Base-by-base conservation (phyloP, 164 flowering plant genomes). In the Liquidambar formosana region DNA sequence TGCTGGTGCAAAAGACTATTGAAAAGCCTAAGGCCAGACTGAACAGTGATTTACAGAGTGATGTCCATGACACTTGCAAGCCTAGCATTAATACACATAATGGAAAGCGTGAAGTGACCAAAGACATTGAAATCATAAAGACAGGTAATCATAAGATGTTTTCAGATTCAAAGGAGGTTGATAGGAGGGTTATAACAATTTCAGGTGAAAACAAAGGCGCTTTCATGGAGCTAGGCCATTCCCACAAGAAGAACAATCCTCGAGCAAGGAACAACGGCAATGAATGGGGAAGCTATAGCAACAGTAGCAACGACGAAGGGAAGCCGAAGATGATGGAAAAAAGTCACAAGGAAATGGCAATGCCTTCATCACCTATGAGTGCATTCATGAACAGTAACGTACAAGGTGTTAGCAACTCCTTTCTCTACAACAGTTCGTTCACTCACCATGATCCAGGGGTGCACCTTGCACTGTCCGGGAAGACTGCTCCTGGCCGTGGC, bases 131-230 rank as follows among this genome's bases (percentile, higher is more conserved):
- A 22, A 67, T 18, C 19, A 76, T 77, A 15, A 65, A 66, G 41
- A 68, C 69, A 38, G 72, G 22, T 15, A 12, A n/a, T 23, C 54
- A 28, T 60, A 81, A 78, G 68, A 78, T 77, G 65, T 3, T 44
- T 1, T 54, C 73, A 0, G 82, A 78, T 45, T 68, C 81, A 11
- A 85, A 79, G 26, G 76, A 80, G 0, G 4, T 14, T 1, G 83
- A 82, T 1, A 69, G 72, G 79, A 81, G 84, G 67, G 72, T 89
- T 13, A 79, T 91, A 51, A 88, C 91, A 15, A 70, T 91, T 13
- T 86, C 92, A 0, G 97, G 98, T 18, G 94, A 93, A 41, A 91
- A 91, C 88, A 87, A 70, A 69, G 98, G 98, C 3, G 97, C 98
- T 19, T 47, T 80, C 61, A 93, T 93, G 98, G 91, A 89, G 62